Evolutionary conservation across 768 basidiomycete genomes (phyloP).

Genomic region (Boletus coccyginus): DNA sequence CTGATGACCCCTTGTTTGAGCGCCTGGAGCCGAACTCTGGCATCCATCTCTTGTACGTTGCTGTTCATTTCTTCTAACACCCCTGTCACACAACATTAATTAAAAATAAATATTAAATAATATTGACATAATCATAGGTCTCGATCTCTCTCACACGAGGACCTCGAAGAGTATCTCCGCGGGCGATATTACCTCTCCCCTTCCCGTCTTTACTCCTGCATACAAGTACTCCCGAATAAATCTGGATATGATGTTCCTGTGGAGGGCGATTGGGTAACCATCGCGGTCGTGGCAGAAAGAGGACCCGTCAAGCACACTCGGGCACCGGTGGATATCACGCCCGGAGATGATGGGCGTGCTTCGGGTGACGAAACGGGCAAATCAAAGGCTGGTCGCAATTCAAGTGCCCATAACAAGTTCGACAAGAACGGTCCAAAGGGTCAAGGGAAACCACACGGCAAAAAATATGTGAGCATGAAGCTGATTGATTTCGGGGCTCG

Average conservation of each 20-base stretch:
- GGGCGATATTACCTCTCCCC: conserved; percentile 89
- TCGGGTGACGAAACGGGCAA: conserved; percentile 28
- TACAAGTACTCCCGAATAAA: conserved; percentile 73
- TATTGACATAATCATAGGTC: conserved; percentile 47
- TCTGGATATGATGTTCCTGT: conserved; percentile 91
- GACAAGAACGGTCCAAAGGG: conserved; percentile 8
- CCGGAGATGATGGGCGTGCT: conserved; percentile 41
- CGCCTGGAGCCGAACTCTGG: conserved; percentile 88
- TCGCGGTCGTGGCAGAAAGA: conserved; percentile 92
- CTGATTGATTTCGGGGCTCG: conserved; percentile 77
- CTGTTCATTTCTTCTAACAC: background rate
- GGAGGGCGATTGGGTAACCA: conserved; percentile 91
- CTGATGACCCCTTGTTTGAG: conserved; percentile 75
- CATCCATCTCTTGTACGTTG: conserved; percentile 74
- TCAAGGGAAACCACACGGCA: conserved; percentile 49
- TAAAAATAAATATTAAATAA: background rate
- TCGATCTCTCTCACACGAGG: conserved; percentile 69
- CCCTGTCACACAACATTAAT: background rate
- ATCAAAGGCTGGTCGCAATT: conserved; percentile 4
- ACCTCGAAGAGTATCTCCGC: conserved; percentile 74
- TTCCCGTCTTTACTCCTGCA: conserved; percentile 82
- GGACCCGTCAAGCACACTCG: conserved; percentile 72
- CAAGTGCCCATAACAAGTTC: conserved; percentile 10
- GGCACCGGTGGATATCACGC: conserved; percentile 55
- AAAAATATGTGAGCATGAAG: conserved; percentile 85